Base-by-base conservation (phyloP, 441 rosid genomes). In the Euphorbia schlechtendalii region DNA sequence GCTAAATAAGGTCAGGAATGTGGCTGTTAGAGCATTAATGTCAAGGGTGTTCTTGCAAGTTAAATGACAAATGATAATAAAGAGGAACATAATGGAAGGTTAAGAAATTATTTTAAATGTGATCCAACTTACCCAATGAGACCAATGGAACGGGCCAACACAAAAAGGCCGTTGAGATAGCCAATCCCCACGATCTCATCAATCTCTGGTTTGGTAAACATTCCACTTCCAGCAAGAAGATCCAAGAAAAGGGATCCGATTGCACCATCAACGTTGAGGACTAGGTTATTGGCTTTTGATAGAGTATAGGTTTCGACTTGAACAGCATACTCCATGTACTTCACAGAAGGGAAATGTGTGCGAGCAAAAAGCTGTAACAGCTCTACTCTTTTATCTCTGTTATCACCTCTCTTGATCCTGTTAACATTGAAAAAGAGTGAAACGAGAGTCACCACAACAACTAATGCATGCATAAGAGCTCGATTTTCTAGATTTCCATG, bases 361-460 rank as follows among this genome's bases (percentile, higher is more conserved):
- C 88, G 86, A 3, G 95, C 98, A 62, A 88, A 88, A 67, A 36
- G 73, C 72, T 93, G 98, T 51, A 88, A 86, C 63, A 90, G 85
- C 83, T 88, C 96, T 22, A 93, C 98, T 78, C 98, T 90, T 75
- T 90, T 78, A 76, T 93, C 98, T 69, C 95, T 83, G 83, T 88
- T 93, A 83, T 93, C 98, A 32, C 96, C 90, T 66, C 97, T 86
- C 92, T 90, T 93, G 74, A 93, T 85, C 87, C 98, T 92, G 68
- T 84, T 20, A 24, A n/a, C n/a, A n/a, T n/a, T n/a, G n/a, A n/a
- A n/a, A n/a, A n/a, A n/a, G n/a, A n/a, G n/a, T n/a, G n/a, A 71
- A 65, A 66, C 32, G 27, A 20, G 40, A 71, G 20, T 59, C 52
- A 7, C 21, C 52, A 69, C 8, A 25, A 54, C n/a, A n/a, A n/a